These are phyloP conservation scores for Pythium oligandrum DNA, from an alignment of 352 stramenopile species.

Conservation along the genomic window DNA sequence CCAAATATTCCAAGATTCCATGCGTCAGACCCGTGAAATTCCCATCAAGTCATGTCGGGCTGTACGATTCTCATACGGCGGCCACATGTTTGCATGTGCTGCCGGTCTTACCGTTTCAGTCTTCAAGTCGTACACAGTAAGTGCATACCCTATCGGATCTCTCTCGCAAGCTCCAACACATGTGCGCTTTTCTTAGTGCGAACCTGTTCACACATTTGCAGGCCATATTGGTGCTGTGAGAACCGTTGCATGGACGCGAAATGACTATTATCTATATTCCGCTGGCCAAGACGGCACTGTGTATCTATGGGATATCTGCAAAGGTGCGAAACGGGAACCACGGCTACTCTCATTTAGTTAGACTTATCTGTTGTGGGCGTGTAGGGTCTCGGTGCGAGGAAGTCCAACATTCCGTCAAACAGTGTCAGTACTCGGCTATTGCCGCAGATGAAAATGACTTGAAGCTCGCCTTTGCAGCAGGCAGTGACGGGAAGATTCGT, in stretches of 20 bases:
- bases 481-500: constrained; percentile 64
- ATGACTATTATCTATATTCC: constrained; percentile 77
- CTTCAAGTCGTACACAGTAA: constrained; percentile 62
- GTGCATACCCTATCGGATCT: not conserved
- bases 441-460: constrained; percentile 46
- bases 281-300: constrained; percentile 73
- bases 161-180: not conserved
- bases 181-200: constrained; percentile 26
- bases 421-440: constrained; percentile 65
- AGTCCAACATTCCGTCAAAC: constrained; percentile 70
- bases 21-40: constrained; percentile 61
- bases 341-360: no score
- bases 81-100: constrained; percentile 71
- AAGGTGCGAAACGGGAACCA: constrained; percentile 9
- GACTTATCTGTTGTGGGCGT: not conserved
- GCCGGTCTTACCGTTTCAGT: constrained; percentile 58
- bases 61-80: constrained; percentile 58
- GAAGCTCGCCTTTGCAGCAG: constrained; percentile 44
- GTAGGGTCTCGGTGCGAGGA: constrained; percentile 60
- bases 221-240: constrained; percentile 78
- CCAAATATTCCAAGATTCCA: constrained; percentile 61
- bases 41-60: constrained; percentile 60
- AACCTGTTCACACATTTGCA: constrained; percentile 63
- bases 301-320: constrained; percentile 69
- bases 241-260: constrained; percentile 55